Percentiles rank a stretch among this genome's conserved stretches.
Evolutionary conservation across 805 yeast genomes (phyloP).

Genomic region (Debaryomyces prosopidis): DNA sequence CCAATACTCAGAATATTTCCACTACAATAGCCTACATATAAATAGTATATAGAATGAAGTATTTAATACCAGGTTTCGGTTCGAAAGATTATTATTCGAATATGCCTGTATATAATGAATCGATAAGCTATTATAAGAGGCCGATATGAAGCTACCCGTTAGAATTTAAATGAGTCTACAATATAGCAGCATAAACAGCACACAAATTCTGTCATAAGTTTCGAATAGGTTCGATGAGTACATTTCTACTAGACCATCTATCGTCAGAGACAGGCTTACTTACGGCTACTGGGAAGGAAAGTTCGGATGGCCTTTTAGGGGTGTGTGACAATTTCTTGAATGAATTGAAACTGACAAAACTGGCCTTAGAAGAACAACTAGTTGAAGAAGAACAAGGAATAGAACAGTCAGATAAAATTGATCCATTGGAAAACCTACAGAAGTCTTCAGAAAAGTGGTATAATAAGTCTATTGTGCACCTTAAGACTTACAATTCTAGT

Average conservation of each 20-base stretch:
- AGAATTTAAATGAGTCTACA: too few relatives aligned
- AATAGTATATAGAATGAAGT: too few relatives aligned
- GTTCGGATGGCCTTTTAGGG: slow-evolving; percentile 16
- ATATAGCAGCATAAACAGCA: too few relatives aligned
- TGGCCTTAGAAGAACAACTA: slow-evolving; percentile 17
- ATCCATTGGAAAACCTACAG: slow-evolving; percentile 12
- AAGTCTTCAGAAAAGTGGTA: slow-evolving; percentile 31
- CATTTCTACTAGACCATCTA: slow-evolving; percentile 25
- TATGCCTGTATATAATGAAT: not conserved
- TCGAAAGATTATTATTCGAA: not conserved
- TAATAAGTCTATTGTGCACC: slow-evolving; percentile 28
- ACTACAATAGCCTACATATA: too few relatives aligned
- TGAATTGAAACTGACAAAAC: slow-evolving; percentile 25
- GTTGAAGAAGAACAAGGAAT: slow-evolving; percentile 8
- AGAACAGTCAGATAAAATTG: slow-evolving; percentile 1
- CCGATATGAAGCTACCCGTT: too few relatives aligned
- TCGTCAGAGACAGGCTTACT: slow-evolving; percentile 26
- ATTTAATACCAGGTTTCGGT: too few relatives aligned
- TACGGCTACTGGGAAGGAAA: slow-evolving; percentile 20
- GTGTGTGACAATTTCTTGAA: slow-evolving; percentile 23
- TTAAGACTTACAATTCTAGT: slow-evolving; percentile 37
- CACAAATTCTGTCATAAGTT: too few relatives aligned
- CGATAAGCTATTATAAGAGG: not conserved
- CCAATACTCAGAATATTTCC: too few relatives aligned
- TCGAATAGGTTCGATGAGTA: slow-evolving; percentile 5